Evolutionary conservation across 768 basidiomycete genomes (phyloP), one percentile per base, ranked within the genome.

Genomic region (Gloeopeniophorella convolvens): DNA sequence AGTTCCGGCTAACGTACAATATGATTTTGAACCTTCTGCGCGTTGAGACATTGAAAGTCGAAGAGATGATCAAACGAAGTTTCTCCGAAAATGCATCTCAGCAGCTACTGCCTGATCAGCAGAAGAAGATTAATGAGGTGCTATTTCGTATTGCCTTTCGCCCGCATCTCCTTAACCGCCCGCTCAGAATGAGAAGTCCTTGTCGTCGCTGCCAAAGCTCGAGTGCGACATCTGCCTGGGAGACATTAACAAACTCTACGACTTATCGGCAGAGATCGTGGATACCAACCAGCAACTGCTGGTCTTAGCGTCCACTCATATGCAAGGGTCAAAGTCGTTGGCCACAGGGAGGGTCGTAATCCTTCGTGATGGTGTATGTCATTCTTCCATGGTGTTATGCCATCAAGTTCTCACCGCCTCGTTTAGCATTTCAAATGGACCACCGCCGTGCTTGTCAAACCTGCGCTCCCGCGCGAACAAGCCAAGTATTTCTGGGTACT

Each of bases 31-130:
- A 99, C 63, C 70, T 99, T 32, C 76, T 99, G 9, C 83, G 96
- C 16, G 96, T 99, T 9, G 96, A 99, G 63, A 94, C 96, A 0
- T 73, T 99, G 40, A 76, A 83, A 51, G 95, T 98, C 15, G 96
- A 99, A 63, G 96, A 99, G 68, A 99, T 99, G 96, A 98, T 99
- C 64, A 98, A 98, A 66, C 78, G 96, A 32, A 93, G 90, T 65
- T 99, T 99, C 68, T 98, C 96, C 15, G 96, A 99, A 70, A 98
- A 98, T 63, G 84, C 92, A 1, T 87, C 96, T 0, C 96, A 99
- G 62, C 76, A 85, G 32, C 71, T 97, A 36, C 70, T 97, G 26
- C 96, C 96, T 4, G 92, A 95, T 47, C 90, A 98, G 54, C 92
- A 98, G 66, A 83, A 85, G 64, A 79, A 85, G 63, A 88, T 98